phyloP scores from a whole-genome alignment of 2,329 filamentous ascomycete species.

The Pestalotiopsis fici region DNA sequence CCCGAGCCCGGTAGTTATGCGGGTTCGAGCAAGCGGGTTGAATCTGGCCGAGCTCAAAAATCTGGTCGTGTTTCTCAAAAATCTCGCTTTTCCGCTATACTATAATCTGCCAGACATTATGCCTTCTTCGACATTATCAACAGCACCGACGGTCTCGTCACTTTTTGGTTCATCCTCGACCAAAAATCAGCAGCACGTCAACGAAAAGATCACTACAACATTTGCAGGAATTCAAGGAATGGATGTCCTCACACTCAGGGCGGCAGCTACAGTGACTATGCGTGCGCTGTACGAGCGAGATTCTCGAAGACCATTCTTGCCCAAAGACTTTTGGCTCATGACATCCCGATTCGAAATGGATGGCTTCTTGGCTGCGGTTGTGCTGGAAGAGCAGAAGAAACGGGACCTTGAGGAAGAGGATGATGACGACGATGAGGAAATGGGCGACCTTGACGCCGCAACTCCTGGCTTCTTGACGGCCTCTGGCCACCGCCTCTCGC shows the following conservation, averaged over 20 bases:
- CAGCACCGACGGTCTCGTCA: slow-evolving; percentile 9
- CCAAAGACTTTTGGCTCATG: slow-evolving; percentile 92
- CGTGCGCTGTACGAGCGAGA: slow-evolving; percentile 92
- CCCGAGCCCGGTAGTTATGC: slow-evolving; percentile 43
- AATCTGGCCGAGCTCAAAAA: slow-evolving; percentile 69
- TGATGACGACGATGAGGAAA: slow-evolving; percentile 47
- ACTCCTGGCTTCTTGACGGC: slow-evolving; percentile 28
- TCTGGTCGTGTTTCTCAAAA: slow-evolving; percentile 84
- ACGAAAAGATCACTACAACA: slow-evolving; percentile 17
- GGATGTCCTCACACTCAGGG: slow-evolving; percentile 76
- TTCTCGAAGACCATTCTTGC: slow-evolving; percentile 82
- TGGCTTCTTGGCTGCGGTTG: slow-evolving; percentile 82
- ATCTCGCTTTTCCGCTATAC: slow-evolving; percentile 85
- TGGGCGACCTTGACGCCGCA: slow-evolving; percentile 23
- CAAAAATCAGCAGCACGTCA: slow-evolving; percentile 11
- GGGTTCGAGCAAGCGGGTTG: slow-evolving; percentile 66
- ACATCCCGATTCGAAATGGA: slow-evolving; percentile 84
- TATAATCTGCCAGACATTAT: slow-evolving; percentile 73
- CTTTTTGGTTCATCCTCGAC: slow-evolving; percentile 15
- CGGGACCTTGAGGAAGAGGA: slow-evolving; percentile 62
- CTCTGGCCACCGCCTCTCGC: slow-evolving; percentile 60
- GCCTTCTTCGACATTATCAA: slow-evolving; percentile 21
- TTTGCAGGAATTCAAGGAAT: slow-evolving; percentile 63
- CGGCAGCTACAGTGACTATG: slow-evolving; percentile 76
- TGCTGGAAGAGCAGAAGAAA: slow-evolving; percentile 82